Base-by-base conservation (phyloP, 129 eudicot species). In the Sambucus nigra region DNA sequence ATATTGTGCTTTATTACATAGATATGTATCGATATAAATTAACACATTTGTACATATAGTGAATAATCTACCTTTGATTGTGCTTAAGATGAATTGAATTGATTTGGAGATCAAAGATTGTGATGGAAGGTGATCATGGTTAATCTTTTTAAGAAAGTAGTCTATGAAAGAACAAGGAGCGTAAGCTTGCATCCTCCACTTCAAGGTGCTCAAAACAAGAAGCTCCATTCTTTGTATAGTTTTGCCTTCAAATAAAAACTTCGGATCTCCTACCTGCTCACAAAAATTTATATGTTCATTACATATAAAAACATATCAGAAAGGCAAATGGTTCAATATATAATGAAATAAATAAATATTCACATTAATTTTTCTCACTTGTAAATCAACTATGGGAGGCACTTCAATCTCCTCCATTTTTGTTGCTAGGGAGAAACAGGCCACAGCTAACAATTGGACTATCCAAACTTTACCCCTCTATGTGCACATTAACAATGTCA, bases 391-490 rank as follows among this genome's bases (percentile, higher is more conserved):
- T 7, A 56, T 27, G 2, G 59, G 47, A 26, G 85, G 85, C 13
- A 82, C 81, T 16, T 56, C 47, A 39, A 63, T 49, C 73, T 82
- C 92, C 48, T 74, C 85, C 58, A 82, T 27, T 74, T 82, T 82
- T 53, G 82, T 78, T 49, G 85, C 92, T 20, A 82, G 52, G 40
- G 82, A 82, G 44, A 82, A 74, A 49, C 92, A 82, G 26, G 85
- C 79, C 46, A 82, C 79, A 35, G 82, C 71, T 51, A 68, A 58
- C 66, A 82, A 68, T 51, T 82, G 85, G 22, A 70, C 69, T 18
- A 73, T 51, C 92, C 92, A 82, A 31, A 71, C 59, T 68, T 74
- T 68, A 25, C 56, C 76, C 35, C 69, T 59, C 92, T 82, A 27
- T 25, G 25, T 19, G 32, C 56, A 10, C 51, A 29, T 12, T 15